These are phyloP conservation scores for Colletotrichum filicis DNA, from an alignment of 2,329 filamentous ascomycete genomes.

Conservation along the genomic window DNA sequence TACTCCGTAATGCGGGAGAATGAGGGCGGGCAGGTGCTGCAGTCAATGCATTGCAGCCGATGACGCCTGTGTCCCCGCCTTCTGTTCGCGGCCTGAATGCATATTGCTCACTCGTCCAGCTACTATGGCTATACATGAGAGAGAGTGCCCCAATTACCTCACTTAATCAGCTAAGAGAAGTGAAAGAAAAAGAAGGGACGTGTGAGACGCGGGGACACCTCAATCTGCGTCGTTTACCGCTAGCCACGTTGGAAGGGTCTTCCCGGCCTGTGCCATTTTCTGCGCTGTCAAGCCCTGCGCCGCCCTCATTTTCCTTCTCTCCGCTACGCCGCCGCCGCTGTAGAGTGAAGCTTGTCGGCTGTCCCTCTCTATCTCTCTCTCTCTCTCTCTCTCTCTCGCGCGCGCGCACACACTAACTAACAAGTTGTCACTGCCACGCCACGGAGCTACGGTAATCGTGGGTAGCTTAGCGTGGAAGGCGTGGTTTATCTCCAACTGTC, in stretches of 20 bases:
- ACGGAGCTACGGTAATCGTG: background rate
- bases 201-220: constrained; percentile 8
- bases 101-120: background rate
- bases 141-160: background rate
- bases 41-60: constrained; percentile 29
- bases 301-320: background rate
- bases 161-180: too few relatives aligned
- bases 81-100: background rate
- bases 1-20: background rate
- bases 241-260: constrained; percentile 31
- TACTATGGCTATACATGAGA: too few relatives aligned
- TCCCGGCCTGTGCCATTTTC: constrained; percentile 22
- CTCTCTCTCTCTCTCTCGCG: too few relatives aligned
- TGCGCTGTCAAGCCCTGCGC: constrained; percentile 20
- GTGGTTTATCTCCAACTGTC: background rate
- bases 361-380: background rate
- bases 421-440: background rate
- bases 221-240: constrained; percentile 18
- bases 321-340: too few relatives aligned
- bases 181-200: background rate
- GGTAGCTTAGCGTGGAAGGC: background rate
- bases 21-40: background rate
- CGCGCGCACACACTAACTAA: background rate
- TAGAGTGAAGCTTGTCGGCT: background rate
- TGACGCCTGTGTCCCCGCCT: constrained; percentile 19